Evolutionary conservation across 345 rosid genomes (phyloP), one percentile per base, ranked within the genome.

Genomic region (Schrenkiella parvula): DNA sequence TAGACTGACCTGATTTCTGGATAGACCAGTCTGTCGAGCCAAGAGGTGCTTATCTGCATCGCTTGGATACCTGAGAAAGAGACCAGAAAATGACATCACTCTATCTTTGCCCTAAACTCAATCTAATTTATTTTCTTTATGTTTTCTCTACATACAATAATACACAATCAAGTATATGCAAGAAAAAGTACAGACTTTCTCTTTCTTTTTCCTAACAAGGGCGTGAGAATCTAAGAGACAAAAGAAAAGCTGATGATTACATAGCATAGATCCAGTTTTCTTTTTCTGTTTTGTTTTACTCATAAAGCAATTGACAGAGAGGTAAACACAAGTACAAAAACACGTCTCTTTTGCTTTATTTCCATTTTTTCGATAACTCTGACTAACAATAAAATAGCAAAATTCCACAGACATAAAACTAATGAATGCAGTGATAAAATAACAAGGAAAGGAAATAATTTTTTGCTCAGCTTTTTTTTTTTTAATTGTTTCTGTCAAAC

Each of bases 11-110:
- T 95, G 99, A 77, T 88, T 95, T 80, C 95, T 87, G 35, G 99
- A 91, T 83, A 95, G 79, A 69, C 96, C 97, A 82, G 99, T 91
- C 90, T 95, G 99, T 68, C 95, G 82, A 74, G 99, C 93, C 83
- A 95, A 83, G 81, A 95, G 90, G 76, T 89, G 99, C 84, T 95
- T 95, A 91, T 95, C 99, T 41, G 96, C 97, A 80, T 95, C 99
- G 78, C 97, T 91, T 84, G 99, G 99, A 69, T 95, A 95, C 97
- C 99, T 95, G 99, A 88, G 88, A 88, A 82, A 81, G 77, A 80
- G 85, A 88, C 84, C 86, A 88, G 89, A 88, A 86, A 88, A 82
- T 76, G 97, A 87, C 92, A 79, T 84, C 78, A 87, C 39, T 54
- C 82, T 79, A 66, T 44, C 58, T 39, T 79, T 74, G 48, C 75